phyloP scores from a whole-genome alignment of 305 asterid genomes.

The Fraxinus nigra region DNA sequence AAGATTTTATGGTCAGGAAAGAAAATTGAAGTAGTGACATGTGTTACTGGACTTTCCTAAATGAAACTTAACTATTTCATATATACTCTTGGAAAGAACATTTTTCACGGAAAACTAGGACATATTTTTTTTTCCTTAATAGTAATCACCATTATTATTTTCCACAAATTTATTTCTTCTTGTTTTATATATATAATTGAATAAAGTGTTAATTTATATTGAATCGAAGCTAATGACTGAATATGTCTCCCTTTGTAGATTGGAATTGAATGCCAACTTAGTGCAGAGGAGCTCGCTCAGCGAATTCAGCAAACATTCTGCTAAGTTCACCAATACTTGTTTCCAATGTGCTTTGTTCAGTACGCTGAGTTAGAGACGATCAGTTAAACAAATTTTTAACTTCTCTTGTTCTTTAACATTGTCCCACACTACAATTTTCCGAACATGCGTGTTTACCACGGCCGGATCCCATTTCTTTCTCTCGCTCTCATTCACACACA shows the following conservation, averaged over 20 bases:
- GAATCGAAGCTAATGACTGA: constrained; percentile 23
- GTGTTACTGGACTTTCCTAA: background rate
- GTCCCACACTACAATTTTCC: background rate
- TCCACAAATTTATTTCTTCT: background rate
- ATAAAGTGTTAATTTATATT: background rate
- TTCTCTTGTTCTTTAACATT: background rate
- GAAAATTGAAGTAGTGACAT: background rate
- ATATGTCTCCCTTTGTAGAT: constrained; percentile 36
- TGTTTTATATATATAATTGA: background rate
- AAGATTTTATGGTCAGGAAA: too few relatives aligned
- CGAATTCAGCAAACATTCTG: constrained; percentile 82
- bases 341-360: background rate
- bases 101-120: constrained; percentile 22
- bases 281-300: constrained; percentile 88
- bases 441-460: background rate
- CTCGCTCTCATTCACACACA: background rate
- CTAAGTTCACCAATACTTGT: constrained; percentile 23
- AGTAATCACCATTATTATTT: background rate
- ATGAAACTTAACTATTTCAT: background rate
- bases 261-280: constrained; percentile 89
- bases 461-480: background rate
- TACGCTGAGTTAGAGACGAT: background rate
- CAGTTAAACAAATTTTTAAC: background rate
- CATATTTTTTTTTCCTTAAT: background rate
- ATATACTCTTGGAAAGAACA: background rate